Evolutionary conservation across 2,329 filamentous ascomycete species (phyloP).

Genomic region (Alternaria sp.): DNA sequence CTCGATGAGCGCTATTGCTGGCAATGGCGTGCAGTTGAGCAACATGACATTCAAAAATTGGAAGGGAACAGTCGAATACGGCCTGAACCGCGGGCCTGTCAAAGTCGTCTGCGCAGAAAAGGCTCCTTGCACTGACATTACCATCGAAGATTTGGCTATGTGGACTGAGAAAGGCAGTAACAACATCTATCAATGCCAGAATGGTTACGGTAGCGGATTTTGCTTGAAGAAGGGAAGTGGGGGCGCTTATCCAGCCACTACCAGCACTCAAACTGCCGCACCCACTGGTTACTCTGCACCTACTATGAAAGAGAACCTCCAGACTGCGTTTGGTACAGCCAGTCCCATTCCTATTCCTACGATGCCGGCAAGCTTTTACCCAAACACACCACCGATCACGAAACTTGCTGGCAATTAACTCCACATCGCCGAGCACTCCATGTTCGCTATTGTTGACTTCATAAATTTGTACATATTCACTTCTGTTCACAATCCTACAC

Average conservation of each 20-base stretch:
- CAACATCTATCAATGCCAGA: slow-evolving; percentile 56
- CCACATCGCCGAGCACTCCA: background rate
- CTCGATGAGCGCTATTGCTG: slow-evolving; percentile 49
- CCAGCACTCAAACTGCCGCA: slow-evolving; percentile 42
- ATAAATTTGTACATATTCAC: background rate
- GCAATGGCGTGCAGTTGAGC: slow-evolving; percentile 59
- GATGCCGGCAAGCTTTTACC: slow-evolving; percentile 51
- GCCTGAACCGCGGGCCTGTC: slow-evolving; percentile 59
- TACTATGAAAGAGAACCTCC: slow-evolving; percentile 44
- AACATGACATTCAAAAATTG: slow-evolving; percentile 63
- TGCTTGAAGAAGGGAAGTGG: slow-evolving; percentile 51
- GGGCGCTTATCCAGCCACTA: slow-evolving; percentile 40
- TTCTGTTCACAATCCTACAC: background rate
- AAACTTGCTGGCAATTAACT: slow-evolving; percentile 29
- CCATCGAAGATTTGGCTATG: slow-evolving; percentile 59
- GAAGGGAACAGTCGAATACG: slow-evolving; percentile 61
- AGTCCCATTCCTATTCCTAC: slow-evolving; percentile 51
- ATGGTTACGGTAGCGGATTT: slow-evolving; percentile 56
- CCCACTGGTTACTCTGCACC: slow-evolving; percentile 49
- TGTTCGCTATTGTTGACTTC: background rate
- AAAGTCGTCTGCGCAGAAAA: slow-evolving; percentile 59
- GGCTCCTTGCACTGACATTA: slow-evolving; percentile 61
- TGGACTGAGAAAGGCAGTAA: slow-evolving; percentile 57
- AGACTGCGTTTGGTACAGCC: slow-evolving; percentile 37
- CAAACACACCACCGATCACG: slow-evolving; percentile 43